Conservation (phyloP, 2,329 filamentous ascomycete genomes). For the Ascochyta clinopodiicola region DNA sequence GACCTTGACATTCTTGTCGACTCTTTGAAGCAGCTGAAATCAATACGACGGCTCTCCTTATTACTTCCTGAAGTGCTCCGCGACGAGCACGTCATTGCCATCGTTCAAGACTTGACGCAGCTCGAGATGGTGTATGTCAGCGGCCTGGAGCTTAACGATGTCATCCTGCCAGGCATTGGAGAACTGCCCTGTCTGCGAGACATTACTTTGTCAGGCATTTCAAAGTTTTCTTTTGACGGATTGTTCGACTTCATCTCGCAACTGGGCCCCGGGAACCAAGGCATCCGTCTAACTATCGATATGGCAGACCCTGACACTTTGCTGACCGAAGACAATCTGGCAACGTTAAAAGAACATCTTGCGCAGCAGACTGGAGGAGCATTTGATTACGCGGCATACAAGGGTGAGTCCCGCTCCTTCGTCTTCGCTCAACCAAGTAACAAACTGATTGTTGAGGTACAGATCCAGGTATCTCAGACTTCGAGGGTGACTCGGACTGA, state of each 20-base stretch:
- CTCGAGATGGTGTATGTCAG: constrained; percentile 65
- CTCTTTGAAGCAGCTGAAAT: constrained; percentile 59
- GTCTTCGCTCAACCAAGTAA: not conserved
- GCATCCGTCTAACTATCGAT: constrained; percentile 53
- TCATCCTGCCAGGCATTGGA: constrained; percentile 54
- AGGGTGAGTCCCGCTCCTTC: constrained; percentile 43
- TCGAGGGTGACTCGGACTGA: constrained; percentile 54
- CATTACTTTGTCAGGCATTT: constrained; percentile 62
- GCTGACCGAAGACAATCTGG: constrained; percentile 50
- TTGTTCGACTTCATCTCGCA: constrained; percentile 55
- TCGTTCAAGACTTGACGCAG: constrained; percentile 55
- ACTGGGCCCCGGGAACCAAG: constrained; percentile 51
- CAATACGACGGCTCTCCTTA: constrained; percentile 61
- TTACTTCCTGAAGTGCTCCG: constrained; percentile 60
- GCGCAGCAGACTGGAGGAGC: constrained; percentile 51
- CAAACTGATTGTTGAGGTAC: constrained; percentile 9
- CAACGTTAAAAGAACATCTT: constrained; percentile 48
- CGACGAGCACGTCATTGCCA: constrained; percentile 56
- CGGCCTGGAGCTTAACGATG: constrained; percentile 61
- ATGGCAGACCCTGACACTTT: constrained; percentile 53
- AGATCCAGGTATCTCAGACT: constrained; percentile 57
- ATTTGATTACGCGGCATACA: constrained; percentile 53
- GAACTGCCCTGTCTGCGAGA: constrained; percentile 57
- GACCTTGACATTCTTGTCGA: constrained; percentile 58
- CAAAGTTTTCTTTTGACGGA: constrained; percentile 61